Evolutionary conservation across 441 rosid genomes (phyloP), one percentile per base, ranked within the genome.

Genomic region (Populus hybrid): DNA sequence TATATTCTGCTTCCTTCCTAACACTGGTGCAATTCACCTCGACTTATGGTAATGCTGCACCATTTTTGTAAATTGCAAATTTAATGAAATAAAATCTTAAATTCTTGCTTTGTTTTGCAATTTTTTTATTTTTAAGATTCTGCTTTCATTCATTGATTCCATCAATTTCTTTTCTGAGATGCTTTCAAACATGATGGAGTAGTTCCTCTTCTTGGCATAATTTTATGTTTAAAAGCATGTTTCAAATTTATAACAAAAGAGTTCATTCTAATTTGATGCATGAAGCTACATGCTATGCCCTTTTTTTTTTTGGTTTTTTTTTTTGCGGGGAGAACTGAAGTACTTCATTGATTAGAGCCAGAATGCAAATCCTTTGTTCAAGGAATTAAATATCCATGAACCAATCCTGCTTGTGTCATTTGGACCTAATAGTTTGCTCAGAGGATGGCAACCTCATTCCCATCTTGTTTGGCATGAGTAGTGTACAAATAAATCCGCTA

Each of bases 61-160:
- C 80, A 45, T 79, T 33, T 65, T 70, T 82, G 83, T 83, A 79
- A 77, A 83, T 77, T 45, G 53, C 53, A 79, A 82, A 79, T 53
- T 71, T 11, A 59, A 79, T 74, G 29, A 66, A 77, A 79, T 79
- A 69, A 76, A 77, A 68, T 53, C 61, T 79, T 26, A 69, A 64
- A 68, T 72, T 65, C 38, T 26, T 33, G 4, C 24, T 21, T 67
- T 16, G 18, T 75, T 70, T 68, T 42, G 45, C 40, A 69, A 12
- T 29, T 1, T 68, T 35, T 65, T 68, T 3, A 24, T 7, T 38
- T 70, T 56, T 65, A 71, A 38, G 77, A 38, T 74, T 68, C 31
- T 9, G 50, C 16, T 68, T 4, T 56, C 76, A 53, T 63, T 75
- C 29, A 63, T 65, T 67, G 12, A 33, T 71, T 40, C 42, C 73